Conservation (phyloP, 495 filamentous ascomycete species). For the Annulohypoxylon nitens region DNA sequence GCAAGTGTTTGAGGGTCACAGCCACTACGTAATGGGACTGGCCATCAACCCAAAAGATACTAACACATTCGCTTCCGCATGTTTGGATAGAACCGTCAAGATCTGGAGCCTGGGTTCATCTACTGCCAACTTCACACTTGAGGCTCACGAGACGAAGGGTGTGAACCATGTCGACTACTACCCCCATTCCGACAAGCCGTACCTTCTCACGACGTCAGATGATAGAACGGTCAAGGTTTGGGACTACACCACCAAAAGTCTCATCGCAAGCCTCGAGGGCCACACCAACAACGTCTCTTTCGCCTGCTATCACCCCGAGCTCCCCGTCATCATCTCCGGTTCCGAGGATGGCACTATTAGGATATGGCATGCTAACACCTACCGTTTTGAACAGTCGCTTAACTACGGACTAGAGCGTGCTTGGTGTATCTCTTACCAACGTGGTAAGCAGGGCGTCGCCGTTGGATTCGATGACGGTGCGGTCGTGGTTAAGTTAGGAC, state of each 20-base stretch:
- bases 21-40: constrained; percentile 98
- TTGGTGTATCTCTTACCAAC: constrained; percentile 97
- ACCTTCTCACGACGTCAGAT: constrained; percentile 95
- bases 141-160: constrained; percentile 97
- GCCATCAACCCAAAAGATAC: constrained; percentile 99
- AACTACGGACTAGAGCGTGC: constrained; percentile 96
- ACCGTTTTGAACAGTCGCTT: constrained; percentile 92
- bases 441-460: constrained; percentile 91
- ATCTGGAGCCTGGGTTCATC: constrained; percentile 96
- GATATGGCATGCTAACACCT: constrained; percentile 93
- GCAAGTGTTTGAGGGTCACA: constrained; percentile 97
- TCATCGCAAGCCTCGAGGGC: constrained; percentile 96
- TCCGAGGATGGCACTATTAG: constrained; percentile 97
- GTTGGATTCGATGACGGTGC: constrained; percentile 98
- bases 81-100: constrained; percentile 96
- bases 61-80: constrained; percentile 96
- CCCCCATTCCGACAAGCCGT: constrained; percentile 95
- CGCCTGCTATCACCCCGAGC: constrained; percentile 96
- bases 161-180: constrained; percentile 99
- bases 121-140: constrained; percentile 93
- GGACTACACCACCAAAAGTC: constrained; percentile 98
- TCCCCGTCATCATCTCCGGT: constrained; percentile 98
- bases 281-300: constrained; percentile 99
- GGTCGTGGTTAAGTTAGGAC: constrained; percentile 96
- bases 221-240: constrained; percentile 95